Evolutionary conservation across 192 early-diverging fungal species (phyloP).

Genomic region (Diversispora epigaea): DNA sequence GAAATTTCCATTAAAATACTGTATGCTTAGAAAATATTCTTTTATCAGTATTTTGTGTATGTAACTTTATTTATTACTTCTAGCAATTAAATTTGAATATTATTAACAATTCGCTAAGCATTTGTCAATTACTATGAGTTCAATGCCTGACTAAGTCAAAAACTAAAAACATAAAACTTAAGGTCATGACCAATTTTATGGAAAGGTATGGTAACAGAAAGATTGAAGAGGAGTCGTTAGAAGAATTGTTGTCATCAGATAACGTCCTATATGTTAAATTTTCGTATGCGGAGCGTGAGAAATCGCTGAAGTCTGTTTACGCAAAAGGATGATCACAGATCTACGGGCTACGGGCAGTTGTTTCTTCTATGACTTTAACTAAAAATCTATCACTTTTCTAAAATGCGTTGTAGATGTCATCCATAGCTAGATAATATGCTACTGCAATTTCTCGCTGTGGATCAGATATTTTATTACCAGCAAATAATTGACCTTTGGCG

Average conservation of each 20-base stretch:
- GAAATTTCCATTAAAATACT: no score
- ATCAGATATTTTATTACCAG: not conserved
- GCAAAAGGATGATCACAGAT: not conserved
- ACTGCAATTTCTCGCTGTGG: not conserved
- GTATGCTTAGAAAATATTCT: no score
- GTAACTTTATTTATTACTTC: no score
- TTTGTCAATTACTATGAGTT: no score
- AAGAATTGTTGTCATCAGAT: not conserved
- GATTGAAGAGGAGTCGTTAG: not conserved
- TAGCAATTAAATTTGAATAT: no score
- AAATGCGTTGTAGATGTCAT: not conserved
- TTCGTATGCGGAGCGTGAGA: not conserved
- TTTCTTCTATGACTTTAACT: no score
- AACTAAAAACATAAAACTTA: constrained; percentile 16
- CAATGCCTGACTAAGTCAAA: no score
- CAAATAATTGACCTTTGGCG: not conserved
- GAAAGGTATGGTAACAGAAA: not conserved
- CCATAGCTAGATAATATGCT: not conserved
- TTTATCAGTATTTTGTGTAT: no score
- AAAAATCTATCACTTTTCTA: no score
- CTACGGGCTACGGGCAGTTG: not conserved
- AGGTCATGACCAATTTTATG: not conserved
- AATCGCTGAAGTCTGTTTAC: not conserved
- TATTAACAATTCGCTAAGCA: no score
- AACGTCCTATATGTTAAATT: not conserved